A percentile compares a stretch with the other conserved stretches of the same genome.
Evolutionary conservation across 495 filamentous ascomycete species (phyloP).

Genomic region (Polyplosphaeria fusca): DNA sequence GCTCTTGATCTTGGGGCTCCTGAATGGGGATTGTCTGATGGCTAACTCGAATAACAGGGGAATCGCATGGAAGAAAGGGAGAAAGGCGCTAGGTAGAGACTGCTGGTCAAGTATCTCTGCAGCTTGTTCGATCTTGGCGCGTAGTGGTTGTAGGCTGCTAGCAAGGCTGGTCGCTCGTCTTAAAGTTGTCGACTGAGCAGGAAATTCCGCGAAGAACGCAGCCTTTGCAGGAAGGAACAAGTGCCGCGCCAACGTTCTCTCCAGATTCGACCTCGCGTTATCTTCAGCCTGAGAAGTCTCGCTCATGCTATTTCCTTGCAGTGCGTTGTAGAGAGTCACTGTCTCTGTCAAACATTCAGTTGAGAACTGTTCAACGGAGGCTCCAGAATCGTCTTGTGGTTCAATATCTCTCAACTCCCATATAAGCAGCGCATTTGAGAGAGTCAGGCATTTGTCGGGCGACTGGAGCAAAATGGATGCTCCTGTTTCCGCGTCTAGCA

Average conservation of each 20-base stretch:
- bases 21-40: constrained; percentile 25
- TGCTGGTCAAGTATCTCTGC: constrained; percentile 16
- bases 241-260: constrained; percentile 64
- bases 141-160: constrained; percentile 11
- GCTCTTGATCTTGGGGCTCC: constrained; percentile 25
- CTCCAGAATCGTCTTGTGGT: not conserved
- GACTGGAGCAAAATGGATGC: not conserved
- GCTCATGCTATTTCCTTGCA: not conserved
- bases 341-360: constrained; percentile 26
- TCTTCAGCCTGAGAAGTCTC: not conserved
- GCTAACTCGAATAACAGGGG: constrained; percentile 37
- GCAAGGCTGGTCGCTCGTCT: constrained; percentile 12
- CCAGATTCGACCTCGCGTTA: constrained; percentile 48
- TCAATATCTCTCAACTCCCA: constrained; percentile 26
- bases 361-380: constrained; percentile 27
- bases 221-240: constrained; percentile 65
- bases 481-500: not conserved
- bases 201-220: constrained; percentile 39
- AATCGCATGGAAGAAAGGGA: constrained; percentile 20
- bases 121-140: constrained; percentile 23
- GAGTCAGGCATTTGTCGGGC: not conserved
- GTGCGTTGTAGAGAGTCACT: constrained; percentile 6
- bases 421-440: constrained; percentile 22
- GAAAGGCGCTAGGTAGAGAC: constrained; percentile 6
- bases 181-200: not conserved